These are phyloP conservation scores for Themeda triandra DNA, from an alignment of 176 grass and related monocot genomes.

Conservation along the genomic window DNA sequence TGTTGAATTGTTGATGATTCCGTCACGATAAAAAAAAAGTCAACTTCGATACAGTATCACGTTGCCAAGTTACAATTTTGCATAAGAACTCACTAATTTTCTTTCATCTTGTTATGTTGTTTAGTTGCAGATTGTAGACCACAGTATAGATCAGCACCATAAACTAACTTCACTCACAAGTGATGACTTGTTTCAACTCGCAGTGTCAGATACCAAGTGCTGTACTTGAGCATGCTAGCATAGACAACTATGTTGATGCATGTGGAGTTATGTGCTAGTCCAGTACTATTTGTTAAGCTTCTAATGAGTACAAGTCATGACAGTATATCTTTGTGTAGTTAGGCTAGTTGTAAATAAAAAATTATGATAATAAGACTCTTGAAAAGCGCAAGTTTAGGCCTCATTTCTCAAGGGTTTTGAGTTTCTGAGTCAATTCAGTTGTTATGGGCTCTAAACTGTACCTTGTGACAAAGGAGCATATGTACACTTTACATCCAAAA, in stretches of 20 bases:
- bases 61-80: not conserved
- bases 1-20: not conserved
- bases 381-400: not conserved
- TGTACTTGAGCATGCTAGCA: not conserved
- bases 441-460: slow-evolving; percentile 15
- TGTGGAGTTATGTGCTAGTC: not conserved
- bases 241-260: not conserved
- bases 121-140: not conserved
- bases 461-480: not conserved
- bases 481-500: not conserved
- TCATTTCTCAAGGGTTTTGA: not conserved
- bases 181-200: not conserved
- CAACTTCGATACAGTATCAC: not conserved
- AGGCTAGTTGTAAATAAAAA: slow-evolving; percentile 13
- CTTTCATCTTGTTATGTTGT: not conserved
- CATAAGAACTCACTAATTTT: not conserved
- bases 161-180: not conserved
- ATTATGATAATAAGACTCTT: not conserved
- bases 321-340: not conserved
- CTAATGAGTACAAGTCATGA: not conserved
- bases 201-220: not conserved
- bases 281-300: not conserved
- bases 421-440: not conserved
- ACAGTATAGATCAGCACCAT: not conserved
- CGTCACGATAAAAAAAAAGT: not conserved